phyloP scores from a whole-genome alignment of 169 alveolate species.

The Plasmodium falciparum region DNA sequence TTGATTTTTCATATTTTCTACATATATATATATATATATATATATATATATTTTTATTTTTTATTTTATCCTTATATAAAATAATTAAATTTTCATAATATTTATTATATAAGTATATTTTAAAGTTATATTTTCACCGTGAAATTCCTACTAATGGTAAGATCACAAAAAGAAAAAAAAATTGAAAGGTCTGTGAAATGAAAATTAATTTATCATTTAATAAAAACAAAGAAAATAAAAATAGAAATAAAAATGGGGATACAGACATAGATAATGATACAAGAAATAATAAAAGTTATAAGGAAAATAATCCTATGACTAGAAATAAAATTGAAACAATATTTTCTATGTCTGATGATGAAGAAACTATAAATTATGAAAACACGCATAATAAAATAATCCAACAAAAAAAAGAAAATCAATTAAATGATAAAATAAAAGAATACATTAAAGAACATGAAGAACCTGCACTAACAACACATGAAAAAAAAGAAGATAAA shows the following conservation, averaged over 20 bases:
- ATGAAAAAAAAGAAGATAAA: constrained; percentile 1
- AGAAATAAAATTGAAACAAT: constrained; percentile 22
- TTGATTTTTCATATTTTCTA: too few relatives aligned
- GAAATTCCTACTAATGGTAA: background rate
- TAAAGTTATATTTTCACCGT: background rate
- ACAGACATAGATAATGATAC: background rate
- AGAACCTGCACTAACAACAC: background rate
- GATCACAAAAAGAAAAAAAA: background rate
- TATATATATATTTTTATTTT: too few relatives aligned
- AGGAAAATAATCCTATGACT: background rate
- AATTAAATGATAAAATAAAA: constrained; percentile 51
- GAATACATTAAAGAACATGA: constrained; percentile 55
- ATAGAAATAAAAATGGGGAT: constrained; percentile 3
- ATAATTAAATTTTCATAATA: too few relatives aligned
- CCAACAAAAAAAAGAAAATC: constrained; percentile 25
- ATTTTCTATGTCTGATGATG: constrained; percentile 37
- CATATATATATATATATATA: too few relatives aligned
- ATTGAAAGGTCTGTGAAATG: constrained; percentile 11
- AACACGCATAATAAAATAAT: constrained; percentile 45
- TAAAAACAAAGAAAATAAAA: constrained; percentile 39
- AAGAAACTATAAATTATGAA: constrained; percentile 41
- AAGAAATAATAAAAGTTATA: background rate
- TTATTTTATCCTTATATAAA: too few relatives aligned
- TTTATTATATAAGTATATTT: too few relatives aligned
- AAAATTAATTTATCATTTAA: constrained; percentile 43